Evolutionary conservation across 2,329 filamentous ascomycete genomes (phyloP), one percentile per base, ranked within the genome.

Genomic region (Periconia digitata): DNA sequence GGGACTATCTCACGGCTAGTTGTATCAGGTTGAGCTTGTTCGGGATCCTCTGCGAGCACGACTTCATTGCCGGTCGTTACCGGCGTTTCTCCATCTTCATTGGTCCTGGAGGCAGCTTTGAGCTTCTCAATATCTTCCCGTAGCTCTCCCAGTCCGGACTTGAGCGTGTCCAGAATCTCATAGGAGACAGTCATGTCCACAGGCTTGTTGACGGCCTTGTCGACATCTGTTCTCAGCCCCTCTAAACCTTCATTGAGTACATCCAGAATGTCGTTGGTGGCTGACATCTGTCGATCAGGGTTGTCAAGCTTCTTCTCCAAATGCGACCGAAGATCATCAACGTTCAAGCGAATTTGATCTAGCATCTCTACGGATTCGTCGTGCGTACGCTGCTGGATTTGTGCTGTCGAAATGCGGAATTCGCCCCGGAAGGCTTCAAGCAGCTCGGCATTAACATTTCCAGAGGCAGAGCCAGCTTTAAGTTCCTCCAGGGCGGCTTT

Each of bases 161-260:
- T 95, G 47, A 97, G 79, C 0, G 89, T 90, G 50, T 96, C 89
- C 1, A 96, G 78, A 44, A 96, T 92, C 71, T 96, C 91, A 55
- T 95, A 89, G 50, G 89, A 92, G 48, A 90, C 85, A 0, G 87
- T 92, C 70, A 92, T 80, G 60, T 95, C 91, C 0, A 84, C 76
- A 5, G 91, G 89, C 72, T 90, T 94, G 65, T 92, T 85, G 18
- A 84, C 78, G 15, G 94, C 79, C 63, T 86, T 86, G 54, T 82
- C 77, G 42, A 96, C 81, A 57, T 96, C 92, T 15, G 82, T 79
- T 5, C 90, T 83, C 27, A 96, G 79, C 37, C 81, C 82, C 51
- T 89, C 87, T 32, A 96, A 79, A 2, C 91, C 90, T 40, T 85
- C 82, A 46, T 84, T 80, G 53, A 86, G 75, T 7, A 79, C 79